Evolutionary conservation across 2,329 filamentous ascomycete genomes (phyloP).

Genomic region (Alternaria sp.): DNA sequence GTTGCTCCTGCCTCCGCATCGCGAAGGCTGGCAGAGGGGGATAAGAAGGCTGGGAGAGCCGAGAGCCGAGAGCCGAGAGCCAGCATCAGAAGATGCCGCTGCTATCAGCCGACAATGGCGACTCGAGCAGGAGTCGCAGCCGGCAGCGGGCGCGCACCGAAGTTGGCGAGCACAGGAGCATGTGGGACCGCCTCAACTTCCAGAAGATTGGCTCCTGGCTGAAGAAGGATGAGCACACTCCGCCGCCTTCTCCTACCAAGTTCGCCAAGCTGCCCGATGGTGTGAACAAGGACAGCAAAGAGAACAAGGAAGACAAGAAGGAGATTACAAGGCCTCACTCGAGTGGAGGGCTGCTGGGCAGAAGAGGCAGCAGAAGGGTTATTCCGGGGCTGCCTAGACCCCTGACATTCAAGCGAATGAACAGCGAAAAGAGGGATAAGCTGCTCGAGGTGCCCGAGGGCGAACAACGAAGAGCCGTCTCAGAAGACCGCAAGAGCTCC

Average conservation of each 20-base stretch:
- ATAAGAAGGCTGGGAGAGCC: conserved; percentile 19
- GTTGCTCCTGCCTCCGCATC: conserved; percentile 6
- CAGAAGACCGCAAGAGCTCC: conserved; percentile 70
- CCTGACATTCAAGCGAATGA: conserved; percentile 82
- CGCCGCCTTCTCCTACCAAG: conserved; percentile 28
- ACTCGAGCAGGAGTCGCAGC: conserved; percentile 42
- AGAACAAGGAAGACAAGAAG: conserved; percentile 30
- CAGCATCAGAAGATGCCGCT: conserved; percentile 38
- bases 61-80: conserved; percentile 28
- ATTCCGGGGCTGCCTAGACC: conserved; percentile 79
- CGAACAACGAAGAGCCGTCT: conserved; percentile 77
- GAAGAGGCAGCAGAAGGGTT: conserved; percentile 63
- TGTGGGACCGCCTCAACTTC: conserved; percentile 50
- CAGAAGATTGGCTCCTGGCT: conserved; percentile 55
- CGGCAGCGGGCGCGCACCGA: conserved; percentile 48
- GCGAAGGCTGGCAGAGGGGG: conserved; percentile 16
- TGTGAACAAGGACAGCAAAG: conserved; percentile 38
- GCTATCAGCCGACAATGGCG: conserved; percentile 37
- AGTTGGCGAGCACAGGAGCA: conserved; percentile 45
- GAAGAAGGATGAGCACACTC: conserved; percentile 51
- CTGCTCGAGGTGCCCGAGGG: conserved; percentile 71
- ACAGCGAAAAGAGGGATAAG: conserved; percentile 79
- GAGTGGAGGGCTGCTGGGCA: conserved; percentile 41
- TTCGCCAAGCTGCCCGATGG: conserved; percentile 10
- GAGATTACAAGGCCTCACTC: conserved; percentile 48